Conservation (phyloP, 805 yeast genomes). For the Jamesozyma gamospora region DNA sequence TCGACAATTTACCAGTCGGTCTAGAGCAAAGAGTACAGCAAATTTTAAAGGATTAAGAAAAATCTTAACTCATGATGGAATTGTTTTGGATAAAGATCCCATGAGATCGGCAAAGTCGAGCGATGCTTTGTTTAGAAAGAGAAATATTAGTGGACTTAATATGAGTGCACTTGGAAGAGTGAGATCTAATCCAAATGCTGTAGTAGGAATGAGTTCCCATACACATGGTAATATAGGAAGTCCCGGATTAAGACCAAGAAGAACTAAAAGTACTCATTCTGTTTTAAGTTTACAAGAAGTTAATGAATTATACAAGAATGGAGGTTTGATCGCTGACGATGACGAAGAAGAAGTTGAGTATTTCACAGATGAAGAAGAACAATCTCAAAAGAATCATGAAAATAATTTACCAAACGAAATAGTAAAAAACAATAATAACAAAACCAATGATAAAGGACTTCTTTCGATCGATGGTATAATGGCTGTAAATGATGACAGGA, state of each 20-base stretch:
- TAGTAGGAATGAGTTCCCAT: not conserved
- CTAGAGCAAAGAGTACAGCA: constrained; percentile 27
- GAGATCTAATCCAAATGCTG: constrained; percentile 13
- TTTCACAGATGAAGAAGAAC: constrained; percentile 2
- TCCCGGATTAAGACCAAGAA: constrained; percentile 21
- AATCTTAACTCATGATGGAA: constrained; percentile 21
- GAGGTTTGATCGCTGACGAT: constrained; percentile 32
- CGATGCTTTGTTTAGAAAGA: constrained; percentile 21
- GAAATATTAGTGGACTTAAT: constrained; percentile 24
- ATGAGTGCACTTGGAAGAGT: constrained; percentile 27
- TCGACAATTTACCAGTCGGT: constrained; percentile 25
- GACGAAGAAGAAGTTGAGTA: constrained; percentile 23
- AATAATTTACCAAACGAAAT: not conserved
- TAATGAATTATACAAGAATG: constrained; percentile 22
- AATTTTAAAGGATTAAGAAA: constrained; percentile 25
- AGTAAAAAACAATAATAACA: not conserved
- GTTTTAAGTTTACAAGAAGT: constrained; percentile 20
- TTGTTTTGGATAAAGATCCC: constrained; percentile 10
- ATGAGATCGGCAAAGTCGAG: constrained; percentile 15
- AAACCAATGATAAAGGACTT: not conserved
- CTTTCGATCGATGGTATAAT: not conserved
- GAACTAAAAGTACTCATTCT: constrained; percentile 23
- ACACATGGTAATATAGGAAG: constrained; percentile 8
- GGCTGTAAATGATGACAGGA: not conserved
- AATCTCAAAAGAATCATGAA: not conserved